Evolutionary conservation across 2,329 filamentous ascomycete genomes (phyloP).

Genomic region (Pestalotiopsis sp.): DNA sequence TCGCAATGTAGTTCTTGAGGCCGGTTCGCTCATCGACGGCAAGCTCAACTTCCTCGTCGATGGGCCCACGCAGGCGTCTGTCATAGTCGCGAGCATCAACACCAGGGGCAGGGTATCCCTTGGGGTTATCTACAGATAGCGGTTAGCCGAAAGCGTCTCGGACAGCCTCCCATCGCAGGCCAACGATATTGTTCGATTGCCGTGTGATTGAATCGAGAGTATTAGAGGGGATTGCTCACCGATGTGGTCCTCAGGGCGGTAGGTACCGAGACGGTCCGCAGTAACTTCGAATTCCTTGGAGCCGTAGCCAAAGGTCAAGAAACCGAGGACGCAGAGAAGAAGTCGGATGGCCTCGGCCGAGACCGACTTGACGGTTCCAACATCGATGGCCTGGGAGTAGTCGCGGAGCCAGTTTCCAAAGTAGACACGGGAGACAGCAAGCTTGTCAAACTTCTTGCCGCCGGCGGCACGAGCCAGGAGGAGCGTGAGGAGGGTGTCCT

Average conservation of each 20-base stretch:
- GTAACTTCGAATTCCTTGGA: slow-evolving; percentile 88
- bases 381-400: slow-evolving; percentile 92
- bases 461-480: slow-evolving; percentile 56
- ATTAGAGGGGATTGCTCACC: slow-evolving; percentile 1
- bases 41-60: slow-evolving; percentile 79
- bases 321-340: slow-evolving; percentile 84
- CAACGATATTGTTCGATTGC: neutral
- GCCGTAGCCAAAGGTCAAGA: slow-evolving; percentile 84
- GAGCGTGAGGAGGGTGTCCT: slow-evolving; percentile 82
- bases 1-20: slow-evolving; percentile 94
- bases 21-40: slow-evolving; percentile 75
- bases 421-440: slow-evolving; percentile 87
- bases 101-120: slow-evolving; percentile 83
- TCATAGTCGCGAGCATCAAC: slow-evolving; percentile 84
- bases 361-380: slow-evolving; percentile 88
- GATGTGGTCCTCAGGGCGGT: slow-evolving; percentile 82
- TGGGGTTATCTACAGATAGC: slow-evolving; percentile 59
- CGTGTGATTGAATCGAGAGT: neutral
- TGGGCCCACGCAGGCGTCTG: slow-evolving; percentile 75
- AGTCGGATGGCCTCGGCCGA: slow-evolving; percentile 90
- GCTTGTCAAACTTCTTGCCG: slow-evolving; percentile 83
- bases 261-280: slow-evolving; percentile 76
- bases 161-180: neutral
- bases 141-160: neutral
- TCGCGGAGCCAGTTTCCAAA: slow-evolving; percentile 96